Evolutionary conservation across 148 eudicot genomes (phyloP).

Genomic region (Arctostaphylos glauca): DNA sequence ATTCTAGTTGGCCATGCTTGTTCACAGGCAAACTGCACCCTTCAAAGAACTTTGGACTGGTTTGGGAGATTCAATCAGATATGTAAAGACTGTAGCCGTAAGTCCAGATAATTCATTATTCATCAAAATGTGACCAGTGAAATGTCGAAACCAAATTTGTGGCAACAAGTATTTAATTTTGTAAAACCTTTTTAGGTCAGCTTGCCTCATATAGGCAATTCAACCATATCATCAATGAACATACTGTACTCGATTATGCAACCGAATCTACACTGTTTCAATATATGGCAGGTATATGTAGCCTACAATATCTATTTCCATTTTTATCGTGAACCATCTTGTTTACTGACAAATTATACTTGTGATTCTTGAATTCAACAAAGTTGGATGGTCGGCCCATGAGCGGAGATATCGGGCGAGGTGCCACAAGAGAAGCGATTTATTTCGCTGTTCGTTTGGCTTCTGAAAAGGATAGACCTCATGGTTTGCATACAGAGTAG

Average conservation of each 20-base stretch:
- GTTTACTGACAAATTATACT: conserved; percentile 8
- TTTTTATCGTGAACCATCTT: not conserved
- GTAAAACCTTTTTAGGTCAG: conserved; percentile 53
- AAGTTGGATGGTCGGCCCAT: conserved; percentile 97
- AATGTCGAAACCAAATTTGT: not conserved
- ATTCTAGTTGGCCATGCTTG: conserved; percentile 11
- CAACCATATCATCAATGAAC: conserved; percentile 54
- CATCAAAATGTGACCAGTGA: not conserved
- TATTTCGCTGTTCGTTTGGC: conserved; percentile 68
- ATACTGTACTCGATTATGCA: conserved; percentile 67
- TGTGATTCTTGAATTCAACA: conserved; percentile 13
- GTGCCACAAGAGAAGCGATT: conserved; percentile 78
- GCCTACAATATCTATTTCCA: conserved; percentile 7
- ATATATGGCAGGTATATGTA: conserved; percentile 78
- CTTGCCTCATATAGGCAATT: conserved; percentile 59
- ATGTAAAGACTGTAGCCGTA: conserved; percentile 77
- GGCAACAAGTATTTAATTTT: conserved; percentile 15
- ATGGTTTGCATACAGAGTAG: conserved; percentile 42
- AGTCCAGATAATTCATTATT: conserved; percentile 16
- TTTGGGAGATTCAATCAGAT: conserved; percentile 56
- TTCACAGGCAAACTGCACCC: conserved; percentile 48
- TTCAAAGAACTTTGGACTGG: conserved; percentile 69
- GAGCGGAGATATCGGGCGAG: conserved; percentile 98
- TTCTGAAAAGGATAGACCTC: conserved; percentile 63
- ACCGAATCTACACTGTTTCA: conserved; percentile 52